Conservation (phyloP, 1,284 basidiomycete species). For the Ceratobasidium theobromae region DNA sequence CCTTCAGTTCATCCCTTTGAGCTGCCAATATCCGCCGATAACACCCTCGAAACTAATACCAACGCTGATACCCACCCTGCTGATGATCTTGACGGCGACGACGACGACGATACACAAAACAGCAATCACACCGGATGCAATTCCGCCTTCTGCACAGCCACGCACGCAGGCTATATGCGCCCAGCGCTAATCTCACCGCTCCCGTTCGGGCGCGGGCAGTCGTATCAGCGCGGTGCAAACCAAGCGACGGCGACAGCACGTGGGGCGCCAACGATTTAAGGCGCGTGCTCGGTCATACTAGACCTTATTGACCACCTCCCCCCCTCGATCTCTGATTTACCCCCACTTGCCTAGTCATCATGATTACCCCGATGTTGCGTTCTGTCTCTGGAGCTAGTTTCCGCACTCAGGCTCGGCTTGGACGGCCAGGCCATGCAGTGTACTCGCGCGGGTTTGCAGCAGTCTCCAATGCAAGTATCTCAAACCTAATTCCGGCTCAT, state of each 20-base stretch:
- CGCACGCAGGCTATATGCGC: too few relatives aligned
- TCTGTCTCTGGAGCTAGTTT: neutral
- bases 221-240: neutral
- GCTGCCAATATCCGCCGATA: neutral
- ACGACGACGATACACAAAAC: slow-evolving; percentile 25
- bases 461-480: slow-evolving; percentile 3
- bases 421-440: neutral
- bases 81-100: slow-evolving; percentile 28
- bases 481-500: too few relatives aligned
- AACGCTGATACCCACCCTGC: slow-evolving; percentile 17
- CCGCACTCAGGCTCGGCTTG: neutral
- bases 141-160: slow-evolving; percentile 10
- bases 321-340: neutral
- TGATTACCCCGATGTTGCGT: slow-evolving; percentile 21
- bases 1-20: neutral
- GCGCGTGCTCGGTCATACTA: too few relatives aligned
- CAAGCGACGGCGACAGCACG: neutral
- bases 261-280: slow-evolving; percentile 8
- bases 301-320: too few relatives aligned
- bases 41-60: neutral
- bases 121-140: slow-evolving; percentile 14
- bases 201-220: slow-evolving; percentile 1
- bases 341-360: neutral
- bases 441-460: slow-evolving; percentile 11
- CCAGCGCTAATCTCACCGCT: neutral